Evolutionary conservation across 495 filamentous ascomycete genomes (phyloP).

Genomic region (Xylaria grammica): DNA sequence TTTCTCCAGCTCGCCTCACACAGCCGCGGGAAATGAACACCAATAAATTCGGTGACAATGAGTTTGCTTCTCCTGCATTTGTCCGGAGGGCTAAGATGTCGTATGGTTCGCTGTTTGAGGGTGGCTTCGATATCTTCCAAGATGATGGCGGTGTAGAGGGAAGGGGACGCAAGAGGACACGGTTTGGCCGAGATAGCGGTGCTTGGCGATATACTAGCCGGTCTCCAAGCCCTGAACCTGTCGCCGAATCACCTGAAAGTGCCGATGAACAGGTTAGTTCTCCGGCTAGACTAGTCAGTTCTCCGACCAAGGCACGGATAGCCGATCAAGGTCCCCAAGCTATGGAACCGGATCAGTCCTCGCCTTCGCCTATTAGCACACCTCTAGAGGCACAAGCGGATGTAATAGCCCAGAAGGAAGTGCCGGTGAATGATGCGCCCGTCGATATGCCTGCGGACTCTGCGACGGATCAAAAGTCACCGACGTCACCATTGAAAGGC

Average conservation of each 20-base stretch:
- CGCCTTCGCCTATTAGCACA: slow-evolving; percentile 6
- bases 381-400: background rate
- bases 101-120: slow-evolving; percentile 62
- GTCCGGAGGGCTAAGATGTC: slow-evolving; percentile 67
- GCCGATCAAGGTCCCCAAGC: slow-evolving; percentile 56
- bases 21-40: slow-evolving; percentile 16
- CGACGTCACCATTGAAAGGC: background rate
- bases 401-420: background rate
- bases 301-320: slow-evolving; percentile 38
- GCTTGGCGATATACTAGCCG: slow-evolving; percentile 75
- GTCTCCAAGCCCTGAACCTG: slow-evolving; percentile 67
- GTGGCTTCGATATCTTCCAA: slow-evolving; percentile 68
- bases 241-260: slow-evolving; percentile 29
- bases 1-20: slow-evolving; percentile 19
- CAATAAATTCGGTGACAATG: slow-evolving; percentile 35
- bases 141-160: slow-evolving; percentile 71
- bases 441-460: background rate
- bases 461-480: background rate
- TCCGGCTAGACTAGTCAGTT: slow-evolving; percentile 9
- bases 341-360: slow-evolving; percentile 42
- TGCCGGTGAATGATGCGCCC: background rate
- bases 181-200: slow-evolving; percentile 69
- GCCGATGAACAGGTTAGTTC: slow-evolving; percentile 2
- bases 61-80: slow-evolving; percentile 80
- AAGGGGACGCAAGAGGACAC: slow-evolving; percentile 71